Evolutionary conservation across 2,329 filamentous ascomycete species (phyloP).

Genomic region (Thielaviopsis euricoi): DNA sequence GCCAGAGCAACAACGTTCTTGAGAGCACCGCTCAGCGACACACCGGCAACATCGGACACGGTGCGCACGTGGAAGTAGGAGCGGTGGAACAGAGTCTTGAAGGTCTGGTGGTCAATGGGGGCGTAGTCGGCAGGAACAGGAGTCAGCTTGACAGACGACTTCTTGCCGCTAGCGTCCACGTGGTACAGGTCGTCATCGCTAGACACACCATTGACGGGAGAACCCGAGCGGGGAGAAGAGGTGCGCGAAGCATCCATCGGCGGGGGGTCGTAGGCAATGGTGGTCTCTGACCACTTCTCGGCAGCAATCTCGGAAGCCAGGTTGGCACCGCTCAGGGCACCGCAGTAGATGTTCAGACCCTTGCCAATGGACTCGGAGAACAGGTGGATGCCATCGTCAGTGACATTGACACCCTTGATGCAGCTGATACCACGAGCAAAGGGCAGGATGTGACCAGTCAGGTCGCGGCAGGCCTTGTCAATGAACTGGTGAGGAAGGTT

Average conservation of each 20-base stretch:
- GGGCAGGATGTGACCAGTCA: slow-evolving; percentile 78
- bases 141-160: slow-evolving; percentile 53
- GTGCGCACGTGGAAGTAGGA: slow-evolving; percentile 96
- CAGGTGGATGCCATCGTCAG: slow-evolving; percentile 67
- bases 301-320: slow-evolving; percentile 87
- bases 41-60: slow-evolving; percentile 88
- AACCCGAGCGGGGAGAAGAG: slow-evolving; percentile 39
- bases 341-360: slow-evolving; percentile 87
- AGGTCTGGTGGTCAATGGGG: slow-evolving; percentile 66
- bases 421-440: slow-evolving; percentile 90
- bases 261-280: slow-evolving; percentile 88
- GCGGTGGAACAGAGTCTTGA: slow-evolving; percentile 79
- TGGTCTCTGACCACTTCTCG: slow-evolving; percentile 96
- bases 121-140: slow-evolving; percentile 70
- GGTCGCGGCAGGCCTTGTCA: slow-evolving; percentile 62
- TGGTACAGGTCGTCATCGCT: slow-evolving; percentile 43
- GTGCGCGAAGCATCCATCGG: slow-evolving; percentile 61
- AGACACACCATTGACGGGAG: slow-evolving; percentile 22
- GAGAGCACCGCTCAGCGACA: slow-evolving; percentile 81
- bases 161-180: slow-evolving; percentile 50
- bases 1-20: slow-evolving; percentile 96
- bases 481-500: slow-evolving; percentile 97
- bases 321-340: slow-evolving; percentile 88
- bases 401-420: slow-evolving; percentile 94
- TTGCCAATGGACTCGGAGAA: slow-evolving; percentile 93